Percentiles rank a stretch among this genome's conserved stretches.
Conservation (phyloP, 2,329 filamentous ascomycete genomes). For the Ascochyta viciae-villosae region DNA sequence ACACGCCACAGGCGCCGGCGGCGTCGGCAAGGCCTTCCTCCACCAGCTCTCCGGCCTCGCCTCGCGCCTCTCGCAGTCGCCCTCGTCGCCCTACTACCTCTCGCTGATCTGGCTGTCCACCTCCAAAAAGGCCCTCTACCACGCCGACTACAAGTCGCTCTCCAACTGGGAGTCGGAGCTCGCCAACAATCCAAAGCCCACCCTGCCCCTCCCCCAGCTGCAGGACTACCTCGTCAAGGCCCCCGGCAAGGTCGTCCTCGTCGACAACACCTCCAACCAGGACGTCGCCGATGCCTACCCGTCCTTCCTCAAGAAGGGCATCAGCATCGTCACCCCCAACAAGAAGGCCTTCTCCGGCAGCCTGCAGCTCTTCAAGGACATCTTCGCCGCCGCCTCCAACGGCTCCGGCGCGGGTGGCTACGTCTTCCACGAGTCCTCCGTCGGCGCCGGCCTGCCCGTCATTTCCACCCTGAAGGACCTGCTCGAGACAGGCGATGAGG, state of each 20-base stretch:
- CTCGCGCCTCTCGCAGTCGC: constrained; percentile 60
- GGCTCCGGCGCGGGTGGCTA: constrained; percentile 72
- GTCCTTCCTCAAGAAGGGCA: constrained; percentile 76
- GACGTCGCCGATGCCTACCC: constrained; percentile 86
- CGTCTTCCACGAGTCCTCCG: constrained; percentile 93
- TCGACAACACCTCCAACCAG: constrained; percentile 96
- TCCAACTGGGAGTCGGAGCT: constrained; percentile 68
- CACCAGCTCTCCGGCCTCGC: constrained; percentile 76
- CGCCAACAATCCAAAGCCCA: constrained; percentile 67
- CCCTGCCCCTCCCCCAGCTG: constrained; percentile 73
- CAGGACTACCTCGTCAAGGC: constrained; percentile 79
- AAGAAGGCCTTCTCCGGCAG: constrained; percentile 95
- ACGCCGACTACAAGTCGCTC: constrained; percentile 72
- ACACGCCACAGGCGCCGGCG: constrained; percentile 75
- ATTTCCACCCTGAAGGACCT: constrained; percentile 93
- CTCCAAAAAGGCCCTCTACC: constrained; percentile 82
- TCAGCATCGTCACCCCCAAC: constrained; percentile 95
- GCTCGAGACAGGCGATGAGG: constrained; percentile 90
- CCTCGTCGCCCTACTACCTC: constrained; percentile 70
- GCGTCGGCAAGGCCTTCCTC: constrained; percentile 91
- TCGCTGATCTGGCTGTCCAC: constrained; percentile 85
- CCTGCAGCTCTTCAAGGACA: constrained; percentile 83
- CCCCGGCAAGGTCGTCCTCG: constrained; percentile 79
- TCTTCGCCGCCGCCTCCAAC: constrained; percentile 75
- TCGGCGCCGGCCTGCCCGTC: constrained; percentile 90